phyloP scores from a whole-genome alignment of 768 basidiomycete genomes.

The Hydnomerulius pinastri region DNA sequence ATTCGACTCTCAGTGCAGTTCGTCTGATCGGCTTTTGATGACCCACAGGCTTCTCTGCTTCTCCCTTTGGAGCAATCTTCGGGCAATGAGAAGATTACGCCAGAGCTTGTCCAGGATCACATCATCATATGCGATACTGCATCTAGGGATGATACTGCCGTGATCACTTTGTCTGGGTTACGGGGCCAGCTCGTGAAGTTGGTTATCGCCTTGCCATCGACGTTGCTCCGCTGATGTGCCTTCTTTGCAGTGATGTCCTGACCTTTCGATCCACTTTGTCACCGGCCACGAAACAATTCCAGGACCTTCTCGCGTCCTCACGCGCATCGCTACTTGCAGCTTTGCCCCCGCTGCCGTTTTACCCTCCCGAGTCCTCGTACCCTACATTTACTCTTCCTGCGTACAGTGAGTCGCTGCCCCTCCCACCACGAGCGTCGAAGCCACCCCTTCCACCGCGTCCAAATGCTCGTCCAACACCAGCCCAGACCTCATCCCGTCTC shows the following conservation, averaged over 20 bases:
- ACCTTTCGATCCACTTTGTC: conserved; percentile 47
- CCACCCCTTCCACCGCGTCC: conserved; percentile 48
- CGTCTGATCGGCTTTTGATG: conserved; percentile 4
- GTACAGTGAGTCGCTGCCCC: conserved; percentile 35
- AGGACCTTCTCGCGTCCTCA: conserved; percentile 36
- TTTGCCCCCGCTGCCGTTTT: conserved; percentile 56
- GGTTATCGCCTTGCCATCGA: conserved; percentile 34
- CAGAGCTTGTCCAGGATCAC: conserved; percentile 85
- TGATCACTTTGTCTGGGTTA: conserved; percentile 84
- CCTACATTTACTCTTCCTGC: conserved; percentile 50
- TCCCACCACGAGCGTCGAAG: conserved; percentile 44
- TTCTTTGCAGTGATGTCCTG: conserved; percentile 33
- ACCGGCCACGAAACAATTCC: conserved; percentile 42
- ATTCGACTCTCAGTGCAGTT: not conserved
- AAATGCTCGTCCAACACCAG: conserved; percentile 12
- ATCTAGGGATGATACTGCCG: conserved; percentile 44
- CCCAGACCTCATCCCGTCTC: conserved; percentile 47
- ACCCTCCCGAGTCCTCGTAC: conserved; percentile 41
- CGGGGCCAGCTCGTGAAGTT: conserved; percentile 70
- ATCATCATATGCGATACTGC: conserved; percentile 64
- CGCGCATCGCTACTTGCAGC: conserved; percentile 40
- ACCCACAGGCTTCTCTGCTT: conserved; percentile 70
- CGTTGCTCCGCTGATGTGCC: conserved; percentile 34
- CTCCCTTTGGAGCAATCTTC: conserved; percentile 67
- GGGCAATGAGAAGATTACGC: conserved; percentile 56